Evolutionary conservation across 768 basidiomycete species (phyloP).

Genomic region (Suillus subluteus): DNA sequence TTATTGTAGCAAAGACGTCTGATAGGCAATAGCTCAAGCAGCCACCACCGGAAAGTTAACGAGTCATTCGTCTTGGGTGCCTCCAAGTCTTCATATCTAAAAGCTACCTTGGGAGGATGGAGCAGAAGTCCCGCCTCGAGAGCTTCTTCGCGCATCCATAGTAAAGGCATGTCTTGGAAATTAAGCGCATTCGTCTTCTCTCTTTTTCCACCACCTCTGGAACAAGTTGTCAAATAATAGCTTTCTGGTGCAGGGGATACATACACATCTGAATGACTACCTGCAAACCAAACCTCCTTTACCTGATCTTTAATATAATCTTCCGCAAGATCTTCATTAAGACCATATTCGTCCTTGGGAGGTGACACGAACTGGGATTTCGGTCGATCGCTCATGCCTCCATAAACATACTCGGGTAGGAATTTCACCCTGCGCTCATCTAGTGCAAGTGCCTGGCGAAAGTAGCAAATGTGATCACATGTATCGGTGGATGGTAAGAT

Average conservation of each 20-base stretch:
- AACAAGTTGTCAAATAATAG: slow-evolving; percentile 11
- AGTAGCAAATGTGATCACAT: slow-evolving; percentile 41
- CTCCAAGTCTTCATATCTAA: slow-evolving; percentile 33
- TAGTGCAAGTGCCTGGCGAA: slow-evolving; percentile 51
- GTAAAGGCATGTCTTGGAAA: slow-evolving; percentile 30
- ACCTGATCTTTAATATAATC: slow-evolving; percentile 7
- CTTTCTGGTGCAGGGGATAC: slow-evolving; percentile 11
- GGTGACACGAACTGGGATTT: slow-evolving; percentile 3
- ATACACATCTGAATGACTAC: slow-evolving; percentile 43
- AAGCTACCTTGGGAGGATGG: slow-evolving; percentile 27
- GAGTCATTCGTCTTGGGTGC: slow-evolving; percentile 23
- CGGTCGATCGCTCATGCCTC: slow-evolving; percentile 17
- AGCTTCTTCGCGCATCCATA: slow-evolving; percentile 38
- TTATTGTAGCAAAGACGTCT: slow-evolving; percentile 32
- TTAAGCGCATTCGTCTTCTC: slow-evolving; percentile 22
- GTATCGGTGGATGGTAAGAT: slow-evolving; percentile 37
- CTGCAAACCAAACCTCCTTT: slow-evolving; percentile 49
- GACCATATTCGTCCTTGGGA: slow-evolving; percentile 13
- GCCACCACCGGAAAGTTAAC: slow-evolving; percentile 25
- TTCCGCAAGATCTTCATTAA: not conserved
- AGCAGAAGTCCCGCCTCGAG: slow-evolving; percentile 28
- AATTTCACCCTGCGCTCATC: slow-evolving; percentile 54
- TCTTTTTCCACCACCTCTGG: slow-evolving; percentile 34
- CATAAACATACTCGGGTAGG: slow-evolving; percentile 45
- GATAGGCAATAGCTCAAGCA: slow-evolving; percentile 27